phyloP scores from a whole-genome alignment of 1,139 yeast genomes.

The Kodamaea arcana region DNA sequence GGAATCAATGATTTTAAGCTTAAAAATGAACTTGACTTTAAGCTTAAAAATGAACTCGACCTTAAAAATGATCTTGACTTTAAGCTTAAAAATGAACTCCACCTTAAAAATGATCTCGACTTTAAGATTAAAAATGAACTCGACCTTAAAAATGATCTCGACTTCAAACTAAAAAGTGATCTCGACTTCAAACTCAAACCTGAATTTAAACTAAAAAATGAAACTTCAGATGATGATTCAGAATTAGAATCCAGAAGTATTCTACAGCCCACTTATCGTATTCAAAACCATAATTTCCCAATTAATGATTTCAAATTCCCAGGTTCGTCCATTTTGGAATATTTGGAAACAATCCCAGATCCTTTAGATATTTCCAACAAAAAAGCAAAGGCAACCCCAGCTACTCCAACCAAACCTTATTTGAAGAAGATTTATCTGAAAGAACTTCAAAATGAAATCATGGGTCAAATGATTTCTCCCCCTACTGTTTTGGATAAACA shows the following conservation, averaged over 20 bases:
- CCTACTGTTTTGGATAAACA: constrained; percentile 7
- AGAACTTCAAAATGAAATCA: constrained; percentile 36
- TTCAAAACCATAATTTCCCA: neutral
- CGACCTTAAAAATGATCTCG: no score
- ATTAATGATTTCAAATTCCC: constrained; percentile 29
- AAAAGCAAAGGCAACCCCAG: neutral
- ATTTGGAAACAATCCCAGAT: neutral
- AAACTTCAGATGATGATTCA: constrained; percentile 35
- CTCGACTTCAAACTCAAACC: no score
- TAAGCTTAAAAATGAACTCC: no score
- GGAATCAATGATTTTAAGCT: no score
- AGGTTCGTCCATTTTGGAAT: neutral
- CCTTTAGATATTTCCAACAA: neutral
- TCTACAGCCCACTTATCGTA: constrained; percentile 12
- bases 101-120: no score
- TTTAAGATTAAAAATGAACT: no score
- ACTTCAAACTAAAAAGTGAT: no score
- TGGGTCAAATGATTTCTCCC: constrained; percentile 9
- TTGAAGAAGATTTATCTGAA: constrained; percentile 35
- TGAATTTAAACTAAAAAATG: neutral
- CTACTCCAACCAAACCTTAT: constrained; percentile 16
- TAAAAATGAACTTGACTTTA: no score
- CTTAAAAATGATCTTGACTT: no score
- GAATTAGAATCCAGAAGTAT: constrained; percentile 24
- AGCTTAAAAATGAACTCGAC: no score